Conservation (phyloP, 192 early-diverging fungal genomes). For the Diversispora epigaea region DNA sequence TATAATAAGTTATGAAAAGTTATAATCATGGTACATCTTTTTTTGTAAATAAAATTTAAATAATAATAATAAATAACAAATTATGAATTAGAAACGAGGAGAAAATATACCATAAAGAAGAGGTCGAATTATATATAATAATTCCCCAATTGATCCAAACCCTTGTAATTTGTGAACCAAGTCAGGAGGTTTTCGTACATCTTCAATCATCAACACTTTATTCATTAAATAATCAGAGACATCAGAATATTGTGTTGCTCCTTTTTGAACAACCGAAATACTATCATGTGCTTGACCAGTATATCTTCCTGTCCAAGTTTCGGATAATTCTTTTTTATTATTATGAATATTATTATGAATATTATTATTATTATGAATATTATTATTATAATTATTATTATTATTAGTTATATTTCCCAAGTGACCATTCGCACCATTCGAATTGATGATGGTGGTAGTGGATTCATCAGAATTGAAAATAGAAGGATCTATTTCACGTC, state of each 20-base stretch:
- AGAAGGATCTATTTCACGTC: slow-evolving; percentile 31
- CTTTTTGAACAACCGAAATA: neutral
- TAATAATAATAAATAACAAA: neutral
- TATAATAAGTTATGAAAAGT: slow-evolving; percentile 9
- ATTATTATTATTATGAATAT: slow-evolving; percentile 54
- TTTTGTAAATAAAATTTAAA: neutral
- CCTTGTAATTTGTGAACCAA: slow-evolving; percentile 59
- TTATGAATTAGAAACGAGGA: neutral
- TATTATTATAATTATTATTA: slow-evolving; percentile 45
- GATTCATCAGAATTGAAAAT: slow-evolving; percentile 18
- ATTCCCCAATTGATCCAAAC: slow-evolving; percentile 67
- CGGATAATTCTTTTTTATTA: neutral
- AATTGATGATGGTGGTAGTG: neutral
- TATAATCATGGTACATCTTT: neutral
- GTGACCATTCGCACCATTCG: neutral
- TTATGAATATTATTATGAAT: slow-evolving; percentile 51
- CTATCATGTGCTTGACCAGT: slow-evolving; percentile 37
- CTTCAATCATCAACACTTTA: slow-evolving; percentile 61
- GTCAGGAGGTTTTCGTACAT: slow-evolving; percentile 64
- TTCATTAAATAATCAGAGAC: slow-evolving; percentile 56
- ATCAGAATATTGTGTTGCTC: slow-evolving; percentile 27
- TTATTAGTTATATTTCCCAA: neutral
- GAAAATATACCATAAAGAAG: slow-evolving; percentile 73
- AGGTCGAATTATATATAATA: slow-evolving; percentile 80
- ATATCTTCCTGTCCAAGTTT: slow-evolving; percentile 44